Conservation (phyloP, 1,284 basidiomycete genomes). For the Trichosporon sp. region DNA sequence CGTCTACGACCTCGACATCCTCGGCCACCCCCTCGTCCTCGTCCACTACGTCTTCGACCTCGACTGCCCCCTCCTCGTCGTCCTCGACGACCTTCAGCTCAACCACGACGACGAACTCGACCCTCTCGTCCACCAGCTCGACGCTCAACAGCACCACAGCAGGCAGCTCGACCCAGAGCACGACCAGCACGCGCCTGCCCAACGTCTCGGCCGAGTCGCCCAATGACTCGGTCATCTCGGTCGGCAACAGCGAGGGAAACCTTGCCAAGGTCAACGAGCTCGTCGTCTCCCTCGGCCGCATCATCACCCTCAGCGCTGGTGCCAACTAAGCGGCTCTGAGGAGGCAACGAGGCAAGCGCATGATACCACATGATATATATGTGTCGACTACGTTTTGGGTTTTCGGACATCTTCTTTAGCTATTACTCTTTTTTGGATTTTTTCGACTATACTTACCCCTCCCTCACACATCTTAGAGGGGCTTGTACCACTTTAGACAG, state of each 20-base stretch:
- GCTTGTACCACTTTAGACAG: not conserved
- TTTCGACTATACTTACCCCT: no score
- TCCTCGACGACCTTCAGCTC: not conserved
- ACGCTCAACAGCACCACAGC: conserved; percentile 1
- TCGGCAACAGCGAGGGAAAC: conserved; percentile 18
- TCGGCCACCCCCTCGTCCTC: conserved; percentile 23
- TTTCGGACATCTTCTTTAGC: not conserved
- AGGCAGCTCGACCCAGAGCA: not conserved
- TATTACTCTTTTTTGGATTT: not conserved
- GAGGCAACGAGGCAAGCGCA: no score
- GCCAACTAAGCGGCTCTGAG: not conserved
- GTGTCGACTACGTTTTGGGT: no score
- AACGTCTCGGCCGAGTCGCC: not conserved
- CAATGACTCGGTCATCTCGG: conserved; percentile 7
- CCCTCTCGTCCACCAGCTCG: conserved; percentile 14
- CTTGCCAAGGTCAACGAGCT: conserved; percentile 34
- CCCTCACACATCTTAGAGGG: not conserved
- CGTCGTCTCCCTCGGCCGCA: conserved; percentile 34
- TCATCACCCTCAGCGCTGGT: conserved; percentile 32
- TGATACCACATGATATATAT: no score
- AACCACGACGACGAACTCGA: conserved; percentile 5
- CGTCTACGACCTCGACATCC: conserved; percentile 5
- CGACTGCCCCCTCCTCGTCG: not conserved
- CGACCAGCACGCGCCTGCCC: conserved; percentile 6
- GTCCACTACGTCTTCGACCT: conserved; percentile 12